Base-by-base conservation (phyloP, 202 grass and related monocot species). In the Panicum hallii region DNA sequence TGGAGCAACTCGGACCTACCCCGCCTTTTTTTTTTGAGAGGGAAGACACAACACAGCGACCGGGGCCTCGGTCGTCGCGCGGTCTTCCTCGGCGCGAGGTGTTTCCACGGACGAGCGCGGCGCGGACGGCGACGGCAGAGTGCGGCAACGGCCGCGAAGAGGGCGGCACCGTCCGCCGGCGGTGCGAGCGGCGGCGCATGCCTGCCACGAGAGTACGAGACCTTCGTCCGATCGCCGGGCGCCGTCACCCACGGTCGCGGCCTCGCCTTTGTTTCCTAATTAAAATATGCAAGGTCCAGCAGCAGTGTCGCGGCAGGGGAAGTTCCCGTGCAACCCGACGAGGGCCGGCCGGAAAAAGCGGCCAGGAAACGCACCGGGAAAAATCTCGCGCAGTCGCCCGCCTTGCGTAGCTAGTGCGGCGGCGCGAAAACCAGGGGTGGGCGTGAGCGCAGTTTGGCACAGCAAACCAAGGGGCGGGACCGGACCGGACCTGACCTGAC, bases 351-450 rank as follows among this genome's bases (percentile, higher is more conserved):
- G 54, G 54, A 55, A 73, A 73, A 23, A 20, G 13, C 22, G 19
- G 13, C 28, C 23, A 19, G 22, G 67, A 73, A 79, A 79, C 49
- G 67, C 55, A 30, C 67, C 11, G 11, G 44, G 52, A 1, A 38
- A 55, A 65, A 71, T 8, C 11, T 70, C 42, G 11, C 36, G 2
- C 32, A 32, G 32, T 38, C 36, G 36, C 67, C 22, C 11, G 43
- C 43, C 41, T 70, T 5, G 70, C 23, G 36, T 32, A 32, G 32
- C 32, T 23, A 2, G 16, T 16, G 28, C 57, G 57, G 14, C 42
- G 67, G 75, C 8, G 54, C 67, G 47, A 9, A 80, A 73, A 80
- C 75, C 83, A 71, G 65, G 30, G 83, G 53, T 53, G 30, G 83
- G 53, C 64, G 30, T 26, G 17, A 77, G 14, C 47, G n/a, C 34